phyloP scores from a whole-genome alignment of 2,329 filamentous ascomycete genomes.

The Lecanoromycetidae sp. region DNA sequence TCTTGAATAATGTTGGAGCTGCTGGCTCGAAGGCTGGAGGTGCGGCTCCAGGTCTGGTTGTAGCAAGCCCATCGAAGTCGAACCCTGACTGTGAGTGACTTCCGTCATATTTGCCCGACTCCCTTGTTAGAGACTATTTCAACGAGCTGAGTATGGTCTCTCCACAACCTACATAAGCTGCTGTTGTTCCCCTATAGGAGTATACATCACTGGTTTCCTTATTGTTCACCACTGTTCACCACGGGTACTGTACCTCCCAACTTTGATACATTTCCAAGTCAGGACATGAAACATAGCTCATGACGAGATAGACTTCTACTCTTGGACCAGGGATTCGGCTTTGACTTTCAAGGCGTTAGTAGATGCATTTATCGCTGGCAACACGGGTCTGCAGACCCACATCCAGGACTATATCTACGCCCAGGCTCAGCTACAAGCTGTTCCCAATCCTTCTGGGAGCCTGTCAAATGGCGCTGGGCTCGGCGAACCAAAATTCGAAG shows the following conservation, averaged over 20 bases:
- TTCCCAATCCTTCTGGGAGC: slow-evolving; percentile 57
- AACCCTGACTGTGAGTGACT: slow-evolving; percentile 41
- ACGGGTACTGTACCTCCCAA: too few relatives aligned
- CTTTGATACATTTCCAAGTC: too few relatives aligned
- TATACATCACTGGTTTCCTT: too few relatives aligned
- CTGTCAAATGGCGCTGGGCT: slow-evolving; percentile 40
- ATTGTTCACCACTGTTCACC: too few relatives aligned
- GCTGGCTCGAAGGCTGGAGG: slow-evolving; percentile 37
- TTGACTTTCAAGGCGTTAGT: slow-evolving; percentile 57
- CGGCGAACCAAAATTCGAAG: slow-evolving; percentile 63
- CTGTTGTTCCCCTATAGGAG: too few relatives aligned
- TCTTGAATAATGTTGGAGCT: slow-evolving; percentile 45
- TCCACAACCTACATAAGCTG: neutral
- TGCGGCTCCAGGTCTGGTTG: slow-evolving; percentile 39
- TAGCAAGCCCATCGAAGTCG: slow-evolving; percentile 44
- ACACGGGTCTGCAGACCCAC: slow-evolving; percentile 43
- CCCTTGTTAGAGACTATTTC: too few relatives aligned
- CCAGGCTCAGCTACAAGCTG: slow-evolving; percentile 53
- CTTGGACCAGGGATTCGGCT: slow-evolving; percentile 65
- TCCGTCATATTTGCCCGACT: too few relatives aligned
- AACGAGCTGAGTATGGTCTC: too few relatives aligned
- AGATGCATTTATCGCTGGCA: slow-evolving; percentile 53
- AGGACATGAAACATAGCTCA: too few relatives aligned
- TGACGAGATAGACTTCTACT: slow-evolving; percentile 65
- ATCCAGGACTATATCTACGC: slow-evolving; percentile 58